These are phyloP conservation scores for Suillus sp. DNA, from an alignment of 768 basidiomycete species.

Conservation along the genomic window DNA sequence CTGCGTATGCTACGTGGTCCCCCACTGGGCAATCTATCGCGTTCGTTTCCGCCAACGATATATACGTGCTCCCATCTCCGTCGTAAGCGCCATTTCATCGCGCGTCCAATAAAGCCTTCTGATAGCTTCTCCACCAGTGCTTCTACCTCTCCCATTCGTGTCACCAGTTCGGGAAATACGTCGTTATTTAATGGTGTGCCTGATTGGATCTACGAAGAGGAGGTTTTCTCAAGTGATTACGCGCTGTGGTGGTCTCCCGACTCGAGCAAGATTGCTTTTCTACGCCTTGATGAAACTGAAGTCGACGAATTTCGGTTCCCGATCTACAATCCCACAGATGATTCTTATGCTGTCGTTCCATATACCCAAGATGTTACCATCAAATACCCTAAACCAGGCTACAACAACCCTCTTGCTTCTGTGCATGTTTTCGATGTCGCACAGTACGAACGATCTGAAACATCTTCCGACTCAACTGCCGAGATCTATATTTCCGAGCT, in stretches of 20 bases:
- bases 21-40: constrained; percentile 82
- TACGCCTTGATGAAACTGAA: constrained; percentile 83
- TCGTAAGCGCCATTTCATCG: constrained; percentile 44
- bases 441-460: constrained; percentile 43
- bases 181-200: constrained; percentile 93
- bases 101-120: neutral
- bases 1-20: constrained; percentile 85
- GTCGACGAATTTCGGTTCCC: constrained; percentile 89
- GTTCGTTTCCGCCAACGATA: constrained; percentile 83
- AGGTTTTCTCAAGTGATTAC: constrained; percentile 71
- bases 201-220: constrained; percentile 98
- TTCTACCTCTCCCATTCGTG: constrained; percentile 56
- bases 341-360: constrained; percentile 70
- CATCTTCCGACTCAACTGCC: constrained; percentile 32
- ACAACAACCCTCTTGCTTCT: constrained; percentile 83
- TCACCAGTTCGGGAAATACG: constrained; percentile 80
- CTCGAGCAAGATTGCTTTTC: constrained; percentile 67
- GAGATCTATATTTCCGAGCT: constrained; percentile 55
- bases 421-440: constrained; percentile 82
- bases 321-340: constrained; percentile 84
- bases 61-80: constrained; percentile 78
- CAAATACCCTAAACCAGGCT: constrained; percentile 89
- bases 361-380: constrained; percentile 69
- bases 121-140: constrained; percentile 25
- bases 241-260: constrained; percentile 92